Evolutionary conservation across 2,329 filamentous ascomycete genomes (phyloP).

Genomic region (Colletotrichum sp.): DNA sequence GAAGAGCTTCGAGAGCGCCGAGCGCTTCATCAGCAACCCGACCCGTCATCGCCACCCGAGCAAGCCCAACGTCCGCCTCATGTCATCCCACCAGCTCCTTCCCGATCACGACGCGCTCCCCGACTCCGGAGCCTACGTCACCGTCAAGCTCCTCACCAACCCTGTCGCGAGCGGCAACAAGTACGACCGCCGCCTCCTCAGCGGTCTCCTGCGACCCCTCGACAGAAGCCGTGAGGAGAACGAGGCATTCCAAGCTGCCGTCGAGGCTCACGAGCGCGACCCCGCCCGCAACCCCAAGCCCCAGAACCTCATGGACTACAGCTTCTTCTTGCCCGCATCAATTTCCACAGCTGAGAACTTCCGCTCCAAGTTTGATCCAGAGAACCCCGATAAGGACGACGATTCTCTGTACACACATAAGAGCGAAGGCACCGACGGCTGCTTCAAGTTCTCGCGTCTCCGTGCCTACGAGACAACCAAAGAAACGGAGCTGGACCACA

Average conservation of each 20-base stretch:
- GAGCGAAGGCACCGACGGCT: conserved; percentile 47
- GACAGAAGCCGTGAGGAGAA: conserved; percentile 61
- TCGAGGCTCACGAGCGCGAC: conserved; percentile 61
- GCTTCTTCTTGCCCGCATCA: conserved; percentile 67
- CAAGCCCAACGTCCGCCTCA: conserved; percentile 48
- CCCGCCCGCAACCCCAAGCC: conserved; percentile 61
- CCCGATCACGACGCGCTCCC: conserved; percentile 74
- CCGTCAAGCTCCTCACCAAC: conserved; percentile 72
- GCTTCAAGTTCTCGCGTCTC: conserved; percentile 67
- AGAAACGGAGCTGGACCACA: conserved; percentile 60
- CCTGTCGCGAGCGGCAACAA: conserved; percentile 57
- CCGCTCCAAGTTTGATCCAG: conserved; percentile 64
- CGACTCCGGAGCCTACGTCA: conserved; percentile 72
- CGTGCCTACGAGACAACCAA: conserved; percentile 69
- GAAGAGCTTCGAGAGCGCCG: conserved; percentile 62
- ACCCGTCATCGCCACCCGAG: conserved; percentile 62
- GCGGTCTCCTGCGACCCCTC: conserved; percentile 66
- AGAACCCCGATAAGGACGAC: conserved; percentile 59
- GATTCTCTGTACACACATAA: conserved; percentile 60
- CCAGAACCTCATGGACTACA: conserved; percentile 66
- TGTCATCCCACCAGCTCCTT: conserved; percentile 65
- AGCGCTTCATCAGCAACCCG: conserved; percentile 58
- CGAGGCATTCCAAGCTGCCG: conserved; percentile 52
- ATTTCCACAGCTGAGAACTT: conserved; percentile 56
- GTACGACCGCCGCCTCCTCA: conserved; percentile 68